Base-by-base conservation (phyloP, 345 rosid species). In the Combretum micranthum region DNA sequence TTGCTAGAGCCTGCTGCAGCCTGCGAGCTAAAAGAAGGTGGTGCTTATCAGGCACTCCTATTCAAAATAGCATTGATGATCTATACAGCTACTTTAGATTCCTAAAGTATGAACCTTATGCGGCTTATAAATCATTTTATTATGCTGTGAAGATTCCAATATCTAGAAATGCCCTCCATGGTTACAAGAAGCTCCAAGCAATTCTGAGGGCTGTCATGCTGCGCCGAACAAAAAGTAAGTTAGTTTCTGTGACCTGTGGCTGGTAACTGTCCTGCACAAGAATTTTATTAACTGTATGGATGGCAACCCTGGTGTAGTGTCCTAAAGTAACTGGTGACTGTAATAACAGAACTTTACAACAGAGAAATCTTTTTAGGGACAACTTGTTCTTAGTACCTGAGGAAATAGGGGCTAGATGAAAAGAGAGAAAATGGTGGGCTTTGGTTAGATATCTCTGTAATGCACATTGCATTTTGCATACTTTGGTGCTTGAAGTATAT, bases 31-130 rank as follows among this genome's bases (percentile, higher is more conserved):
- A 84, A 69, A 83, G 76, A 63, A 84, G 98, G 64, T 92, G 98
- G 98, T 92, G 98, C 79, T 80, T 92, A 72, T 92, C 98, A 64
- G 98, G 98, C 68, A 92, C 98, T 59, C 98, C 98, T 13, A 88
- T 92, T 63, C 98, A 92, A 63, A 92, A 92, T 71, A 20, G 93
- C 26, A 74, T 92, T 52, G 96, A 88, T 75, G 98, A 92, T 81
- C 68, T 92, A 57, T 92, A 84, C 63, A 92, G 98, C 82, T 92
- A 92, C 72, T 92, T 92, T 75, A 83, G 98, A 76, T 92, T 92
- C 78, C 82, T 92, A 52, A 88, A 65, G 74, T 86, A 86, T 58
- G 96, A 86, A 49, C 98, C 96, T 9, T 92, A 92, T 68, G 82
- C 80, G 46, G 63, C 39, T 44, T 92, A 86, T 65, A 86, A 80